These are phyloP conservation scores for Acacia pycnantha DNA, from an alignment of 331 rosid species.

Conservation along the genomic window DNA sequence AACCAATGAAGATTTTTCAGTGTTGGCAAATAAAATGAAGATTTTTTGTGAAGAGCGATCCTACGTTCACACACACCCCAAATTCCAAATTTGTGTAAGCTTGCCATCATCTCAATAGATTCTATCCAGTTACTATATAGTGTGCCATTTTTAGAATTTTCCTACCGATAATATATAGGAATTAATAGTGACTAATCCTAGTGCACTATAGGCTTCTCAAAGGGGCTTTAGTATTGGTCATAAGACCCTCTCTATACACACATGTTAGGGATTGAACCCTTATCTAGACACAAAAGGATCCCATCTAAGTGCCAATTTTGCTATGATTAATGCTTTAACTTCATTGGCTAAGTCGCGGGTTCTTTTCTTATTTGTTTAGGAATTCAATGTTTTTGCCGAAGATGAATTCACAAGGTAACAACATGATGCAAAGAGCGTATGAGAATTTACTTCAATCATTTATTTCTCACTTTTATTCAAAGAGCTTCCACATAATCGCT, in stretches of 20 bases:
- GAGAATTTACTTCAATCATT: conserved; percentile 64
- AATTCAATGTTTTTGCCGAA: neutral
- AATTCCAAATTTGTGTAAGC: neutral
- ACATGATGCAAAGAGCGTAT: conserved; percentile 45
- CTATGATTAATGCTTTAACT: too few relatives aligned
- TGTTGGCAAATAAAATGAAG: neutral
- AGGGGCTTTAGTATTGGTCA: too few relatives aligned
- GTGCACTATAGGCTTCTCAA: too few relatives aligned
- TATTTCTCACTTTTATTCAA: conserved; percentile 64
- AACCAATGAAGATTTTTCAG: neutral
- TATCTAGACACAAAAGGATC: too few relatives aligned
- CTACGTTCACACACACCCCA: too few relatives aligned
- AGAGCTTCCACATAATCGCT: conserved; percentile 64
- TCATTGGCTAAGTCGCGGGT: too few relatives aligned
- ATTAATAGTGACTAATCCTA: neutral
- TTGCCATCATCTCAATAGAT: too few relatives aligned
- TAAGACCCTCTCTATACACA: too few relatives aligned
- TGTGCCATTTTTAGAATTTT: conserved; percentile 1
- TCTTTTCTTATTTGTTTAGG: neutral
- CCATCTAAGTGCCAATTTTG: too few relatives aligned
- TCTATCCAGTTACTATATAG: too few relatives aligned
- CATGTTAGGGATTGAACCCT: too few relatives aligned
- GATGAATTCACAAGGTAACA: conserved; percentile 66
- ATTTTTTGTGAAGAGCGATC: neutral
- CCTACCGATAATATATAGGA: neutral